phyloP scores from a whole-genome alignment of 495 filamentous ascomycete genomes.

The Chaetomidium leptoderma region DNA sequence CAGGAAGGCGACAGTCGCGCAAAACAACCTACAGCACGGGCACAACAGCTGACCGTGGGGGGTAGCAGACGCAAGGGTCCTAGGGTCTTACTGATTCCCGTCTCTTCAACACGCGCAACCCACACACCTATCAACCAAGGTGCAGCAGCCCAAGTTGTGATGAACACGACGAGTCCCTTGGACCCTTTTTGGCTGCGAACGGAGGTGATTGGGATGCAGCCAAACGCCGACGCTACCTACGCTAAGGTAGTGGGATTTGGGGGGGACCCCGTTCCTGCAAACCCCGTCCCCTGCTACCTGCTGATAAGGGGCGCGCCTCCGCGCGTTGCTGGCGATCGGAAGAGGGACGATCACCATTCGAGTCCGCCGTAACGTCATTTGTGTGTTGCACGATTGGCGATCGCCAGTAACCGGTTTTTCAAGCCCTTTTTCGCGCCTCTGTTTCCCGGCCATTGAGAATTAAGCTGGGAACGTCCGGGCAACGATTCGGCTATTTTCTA shows the following conservation, averaged over 20 bases:
- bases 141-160: too few relatives aligned
- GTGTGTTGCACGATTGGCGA: neutral
- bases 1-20: too few relatives aligned
- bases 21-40: neutral
- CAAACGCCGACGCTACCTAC: neutral
- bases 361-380: constrained; percentile 7
- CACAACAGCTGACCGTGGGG: too few relatives aligned
- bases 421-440: neutral
- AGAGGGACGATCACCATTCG: neutral
- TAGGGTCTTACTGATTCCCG: too few relatives aligned
- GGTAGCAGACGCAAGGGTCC: neutral
- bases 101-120: neutral
- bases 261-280: neutral
- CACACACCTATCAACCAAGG: neutral
- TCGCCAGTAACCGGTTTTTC: neutral
- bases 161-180: neutral
- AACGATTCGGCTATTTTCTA: too few relatives aligned
- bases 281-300: neutral
- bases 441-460: too few relatives aligned
- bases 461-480: too few relatives aligned
- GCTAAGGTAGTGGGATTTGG: neutral
- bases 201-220: neutral
- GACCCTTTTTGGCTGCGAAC: neutral
- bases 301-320: neutral
- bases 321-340: neutral